phyloP scores from a whole-genome alignment of 1,139 yeast genomes.

The Meyerozyma athensensis region DNA sequence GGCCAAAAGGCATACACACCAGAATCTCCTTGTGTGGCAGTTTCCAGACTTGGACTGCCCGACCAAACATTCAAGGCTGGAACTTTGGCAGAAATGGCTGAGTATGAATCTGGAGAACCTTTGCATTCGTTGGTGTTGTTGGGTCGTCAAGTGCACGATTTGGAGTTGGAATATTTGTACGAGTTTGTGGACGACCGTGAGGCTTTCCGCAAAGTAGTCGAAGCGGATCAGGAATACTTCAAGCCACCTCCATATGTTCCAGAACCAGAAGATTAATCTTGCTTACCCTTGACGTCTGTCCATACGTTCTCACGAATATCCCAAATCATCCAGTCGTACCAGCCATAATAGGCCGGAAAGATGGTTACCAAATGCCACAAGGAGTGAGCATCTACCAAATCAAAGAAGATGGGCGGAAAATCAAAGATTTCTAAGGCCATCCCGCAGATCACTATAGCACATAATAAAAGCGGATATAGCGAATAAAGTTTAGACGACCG shows the following conservation, averaged over 20 bases:
- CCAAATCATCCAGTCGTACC: constrained; percentile 49
- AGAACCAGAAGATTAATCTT: constrained; percentile 22
- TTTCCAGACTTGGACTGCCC: constrained; percentile 87
- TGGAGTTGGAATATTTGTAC: constrained; percentile 80
- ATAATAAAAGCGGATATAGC: constrained; percentile 37
- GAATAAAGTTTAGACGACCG: constrained; percentile 38
- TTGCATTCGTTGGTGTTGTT: constrained; percentile 85
- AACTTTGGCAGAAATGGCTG: constrained; percentile 66
- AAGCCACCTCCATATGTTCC: constrained; percentile 53
- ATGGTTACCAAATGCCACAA: constrained; percentile 86
- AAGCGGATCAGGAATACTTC: constrained; percentile 70
- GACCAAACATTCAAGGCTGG: constrained; percentile 81
- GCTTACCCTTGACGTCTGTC: constrained; percentile 16
- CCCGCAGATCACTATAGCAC: constrained; percentile 58
- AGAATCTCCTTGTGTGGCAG: constrained; percentile 89
- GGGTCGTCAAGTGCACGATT: constrained; percentile 92
- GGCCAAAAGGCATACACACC: constrained; percentile 74
- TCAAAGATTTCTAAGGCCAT: constrained; percentile 88
- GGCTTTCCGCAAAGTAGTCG: constrained; percentile 54
- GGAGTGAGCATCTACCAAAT: constrained; percentile 85
- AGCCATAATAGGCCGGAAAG: constrained; percentile 29
- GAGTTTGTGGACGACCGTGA: constrained; percentile 70
- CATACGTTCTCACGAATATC: constrained; percentile 35
- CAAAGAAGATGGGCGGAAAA: constrained; percentile 64
- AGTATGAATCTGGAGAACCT: constrained; percentile 91